Evolutionary conservation across 306 rosid species (phyloP), one percentile per base, ranked within the genome.

Genomic region (Hippophae rhamnoides): DNA sequence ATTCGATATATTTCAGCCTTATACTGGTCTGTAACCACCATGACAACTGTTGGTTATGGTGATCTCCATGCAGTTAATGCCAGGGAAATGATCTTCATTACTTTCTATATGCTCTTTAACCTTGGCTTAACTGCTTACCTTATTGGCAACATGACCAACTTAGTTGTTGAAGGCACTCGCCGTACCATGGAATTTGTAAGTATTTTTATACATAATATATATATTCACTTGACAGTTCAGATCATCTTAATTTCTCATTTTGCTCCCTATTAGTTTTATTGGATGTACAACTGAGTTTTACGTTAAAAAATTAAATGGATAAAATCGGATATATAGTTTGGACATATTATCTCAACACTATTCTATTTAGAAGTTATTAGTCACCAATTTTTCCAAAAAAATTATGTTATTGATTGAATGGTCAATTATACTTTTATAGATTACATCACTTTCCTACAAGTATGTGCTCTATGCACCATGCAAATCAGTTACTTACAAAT

Each of bases 141-240:
- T 58, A 92, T 92, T n/a, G 98, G 98, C 8, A 92, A 87, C 87
- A 92, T 92, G 96, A 92, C 98, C 3, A 85, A 87, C 72, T 83
- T 92, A 57, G 95, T 92, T 38, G 98, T 92, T 14, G 89, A 87
- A 79, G 96, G 98, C 59, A 92, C 98, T 65, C 81, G 95, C 46
- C 94, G 93, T 45, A 85, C 98, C 49, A 92, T 92, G 98, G 93
- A 92, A 78, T 92, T 92, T 57, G 98, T 92, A 57, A 66, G 93
- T 57, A 44, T 58, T 65, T 49, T 49, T 13, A 12, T 49, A 11
- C 0, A 8, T 18, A 18, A 18, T 18, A 18, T 18, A 18, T 18
- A 31, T 31, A 4, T 31, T 0, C 38, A 31, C 38, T 31, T 31
- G 0, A 2, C 4, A 31, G 6, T 13, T 48, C 2, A 10, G 13